phyloP scores from a whole-genome alignment of 2,329 filamentous ascomycete genomes.

The Ophiostoma angusticollis region DNA sequence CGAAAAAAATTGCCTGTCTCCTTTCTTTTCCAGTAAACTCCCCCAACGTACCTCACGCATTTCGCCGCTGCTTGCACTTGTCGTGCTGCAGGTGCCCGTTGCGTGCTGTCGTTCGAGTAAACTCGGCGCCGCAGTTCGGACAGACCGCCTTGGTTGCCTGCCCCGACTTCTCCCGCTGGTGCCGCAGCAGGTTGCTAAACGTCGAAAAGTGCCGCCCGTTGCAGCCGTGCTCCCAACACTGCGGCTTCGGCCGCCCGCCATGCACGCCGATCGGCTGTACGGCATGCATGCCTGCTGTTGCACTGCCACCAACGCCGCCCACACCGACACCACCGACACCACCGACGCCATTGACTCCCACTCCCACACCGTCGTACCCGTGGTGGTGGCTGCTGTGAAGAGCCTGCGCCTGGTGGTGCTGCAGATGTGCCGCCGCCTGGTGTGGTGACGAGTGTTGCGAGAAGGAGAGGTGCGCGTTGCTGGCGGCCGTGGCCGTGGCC shows the following conservation, averaged over 20 bases:
- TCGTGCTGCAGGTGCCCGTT: constrained; percentile 80
- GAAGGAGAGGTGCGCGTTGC: constrained; percentile 6
- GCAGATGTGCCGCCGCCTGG: background rate
- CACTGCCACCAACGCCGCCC: constrained; percentile 20
- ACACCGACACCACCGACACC: background rate
- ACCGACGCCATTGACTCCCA: constrained; percentile 8
- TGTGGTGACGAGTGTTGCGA: background rate
- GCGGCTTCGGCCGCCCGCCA: constrained; percentile 80
- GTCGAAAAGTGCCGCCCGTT: constrained; percentile 93
- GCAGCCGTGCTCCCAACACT: constrained; percentile 95
- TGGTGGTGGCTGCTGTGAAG: background rate
- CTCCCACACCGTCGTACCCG: constrained; percentile 1
- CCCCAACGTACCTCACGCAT: constrained; percentile 13
- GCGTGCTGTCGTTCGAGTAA: constrained; percentile 75
- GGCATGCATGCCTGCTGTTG: constrained; percentile 44
- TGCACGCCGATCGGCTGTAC: too few species aligned
- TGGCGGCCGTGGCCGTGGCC: constrained; percentile 2
- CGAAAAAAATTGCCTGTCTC: constrained; percentile 8
- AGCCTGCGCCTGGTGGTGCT: background rate
- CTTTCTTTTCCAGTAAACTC: background rate
- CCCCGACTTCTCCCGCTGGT: constrained; percentile 89
- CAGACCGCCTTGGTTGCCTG: constrained; percentile 81
- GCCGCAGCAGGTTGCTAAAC: constrained; percentile 84
- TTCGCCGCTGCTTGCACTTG: constrained; percentile 71
- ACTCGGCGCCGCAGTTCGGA: constrained; percentile 83